These are phyloP conservation scores for Globisporangium carolinianum DNA, from an alignment of 352 stramenopile species.

Conservation along the genomic window DNA sequence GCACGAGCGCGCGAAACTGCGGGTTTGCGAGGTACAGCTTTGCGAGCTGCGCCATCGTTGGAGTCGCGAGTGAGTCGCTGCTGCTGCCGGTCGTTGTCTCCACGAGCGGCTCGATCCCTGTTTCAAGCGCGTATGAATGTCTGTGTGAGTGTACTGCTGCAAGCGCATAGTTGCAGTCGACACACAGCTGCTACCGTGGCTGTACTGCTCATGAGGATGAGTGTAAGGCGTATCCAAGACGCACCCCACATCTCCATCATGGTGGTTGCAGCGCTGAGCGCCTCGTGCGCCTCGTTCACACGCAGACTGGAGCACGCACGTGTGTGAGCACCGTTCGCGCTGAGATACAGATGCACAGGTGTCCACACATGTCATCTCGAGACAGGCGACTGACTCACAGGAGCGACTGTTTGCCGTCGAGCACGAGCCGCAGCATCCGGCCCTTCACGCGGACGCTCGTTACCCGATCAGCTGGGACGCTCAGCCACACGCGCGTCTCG, in stretches of 20 bases:
- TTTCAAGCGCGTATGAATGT: not conserved
- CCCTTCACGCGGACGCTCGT: slow-evolving; percentile 27
- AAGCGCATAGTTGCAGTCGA: too few relatives aligned
- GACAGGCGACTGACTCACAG: slow-evolving; percentile 16
- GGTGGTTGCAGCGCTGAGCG: slow-evolving; percentile 19
- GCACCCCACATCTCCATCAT: slow-evolving; percentile 48
- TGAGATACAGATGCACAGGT: too few relatives aligned
- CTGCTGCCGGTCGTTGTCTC: slow-evolving; percentile 14
- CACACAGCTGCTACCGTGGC: not conserved
- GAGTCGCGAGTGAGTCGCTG: not conserved
- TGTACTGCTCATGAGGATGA: not conserved
- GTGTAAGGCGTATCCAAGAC: not conserved
- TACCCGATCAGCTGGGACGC: slow-evolving; percentile 7
- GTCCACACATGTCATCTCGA: too few relatives aligned
- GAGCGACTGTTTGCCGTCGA: slow-evolving; percentile 15
- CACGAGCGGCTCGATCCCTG: slow-evolving; percentile 38
- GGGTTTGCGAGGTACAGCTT: slow-evolving; percentile 22
- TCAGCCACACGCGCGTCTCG: slow-evolving; percentile 4
- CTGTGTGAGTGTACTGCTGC: too few relatives aligned
- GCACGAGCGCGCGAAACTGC: slow-evolving; percentile 27
- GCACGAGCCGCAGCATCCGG: slow-evolving; percentile 20
- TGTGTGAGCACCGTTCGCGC: not conserved
- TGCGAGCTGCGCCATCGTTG: slow-evolving; percentile 18
- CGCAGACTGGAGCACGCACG: slow-evolving; percentile 18
- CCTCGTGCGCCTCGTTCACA: slow-evolving; percentile 14